Conservation (phyloP, 2,329 filamentous ascomycete species). For the Pseudogymnoascus sp. region DNA sequence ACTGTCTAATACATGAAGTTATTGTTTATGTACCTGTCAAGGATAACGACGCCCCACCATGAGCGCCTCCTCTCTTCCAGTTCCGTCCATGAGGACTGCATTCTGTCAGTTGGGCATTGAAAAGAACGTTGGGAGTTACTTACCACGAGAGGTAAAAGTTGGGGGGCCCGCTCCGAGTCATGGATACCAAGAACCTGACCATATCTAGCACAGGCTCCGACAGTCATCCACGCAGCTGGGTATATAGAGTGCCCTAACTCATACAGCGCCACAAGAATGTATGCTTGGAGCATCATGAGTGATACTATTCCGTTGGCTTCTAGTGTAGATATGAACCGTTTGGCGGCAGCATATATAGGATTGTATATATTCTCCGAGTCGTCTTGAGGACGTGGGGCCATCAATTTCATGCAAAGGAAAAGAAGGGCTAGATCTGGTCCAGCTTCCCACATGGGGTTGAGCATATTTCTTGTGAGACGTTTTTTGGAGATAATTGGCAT, state of each 20-base stretch:
- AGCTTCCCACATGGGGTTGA: conserved; percentile 36
- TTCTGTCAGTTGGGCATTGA: conserved; percentile 1
- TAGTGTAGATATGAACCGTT: conserved; percentile 35
- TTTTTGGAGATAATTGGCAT: conserved; percentile 43
- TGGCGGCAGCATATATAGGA: conserved; percentile 37
- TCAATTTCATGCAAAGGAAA: conserved; percentile 43
- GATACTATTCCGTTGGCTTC: conserved; percentile 38
- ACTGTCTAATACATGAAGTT: neutral
- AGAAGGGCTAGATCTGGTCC: conserved; percentile 41
- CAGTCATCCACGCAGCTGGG: conserved; percentile 42
- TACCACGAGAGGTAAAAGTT: conserved; percentile 33
- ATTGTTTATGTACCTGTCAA: conserved; percentile 33
- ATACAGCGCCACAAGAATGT: conserved; percentile 40
- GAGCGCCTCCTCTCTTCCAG: conserved; percentile 39
- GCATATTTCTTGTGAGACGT: conserved; percentile 33
- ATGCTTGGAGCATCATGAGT: conserved; percentile 39
- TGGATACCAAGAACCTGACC: conserved; percentile 40
- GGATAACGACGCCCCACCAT: conserved; percentile 43
- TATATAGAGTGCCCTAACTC: conserved; percentile 44
- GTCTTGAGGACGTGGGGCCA: conserved; percentile 32
- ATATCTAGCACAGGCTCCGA: conserved; percentile 39
- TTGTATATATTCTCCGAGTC: conserved; percentile 31
- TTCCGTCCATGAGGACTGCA: conserved; percentile 39
- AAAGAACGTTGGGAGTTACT: conserved; percentile 13
- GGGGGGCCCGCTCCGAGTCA: conserved; percentile 29